Evolutionary conservation across 352 stramenopile genomes (phyloP).

Genomic region (Lagenidium sp.): DNA sequence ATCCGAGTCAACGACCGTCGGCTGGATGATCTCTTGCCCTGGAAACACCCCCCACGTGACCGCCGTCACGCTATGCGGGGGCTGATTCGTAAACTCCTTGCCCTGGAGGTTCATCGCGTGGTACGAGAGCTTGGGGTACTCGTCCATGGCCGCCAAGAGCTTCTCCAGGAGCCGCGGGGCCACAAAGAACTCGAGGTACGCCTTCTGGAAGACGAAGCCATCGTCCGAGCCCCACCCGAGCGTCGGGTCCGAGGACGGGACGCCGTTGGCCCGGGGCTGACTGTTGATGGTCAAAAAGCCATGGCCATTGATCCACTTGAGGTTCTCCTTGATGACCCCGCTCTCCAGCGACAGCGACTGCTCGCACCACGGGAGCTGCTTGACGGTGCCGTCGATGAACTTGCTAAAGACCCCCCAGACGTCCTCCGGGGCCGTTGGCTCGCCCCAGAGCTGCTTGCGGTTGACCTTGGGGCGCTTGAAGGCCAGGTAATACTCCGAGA

Average conservation of each 20-base stretch:
- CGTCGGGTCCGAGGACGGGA: slow-evolving; percentile 73
- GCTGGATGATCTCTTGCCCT: slow-evolving; percentile 89
- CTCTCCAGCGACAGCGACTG: slow-evolving; percentile 92
- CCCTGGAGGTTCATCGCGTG: slow-evolving; percentile 62
- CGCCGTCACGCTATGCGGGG: slow-evolving; percentile 85
- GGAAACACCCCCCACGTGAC: slow-evolving; percentile 98
- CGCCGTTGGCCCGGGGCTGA: slow-evolving; percentile 87
- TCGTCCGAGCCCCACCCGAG: slow-evolving; percentile 95
- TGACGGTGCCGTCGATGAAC: slow-evolving; percentile 69
- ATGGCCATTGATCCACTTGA: slow-evolving; percentile 80
- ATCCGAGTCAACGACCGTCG: slow-evolving; percentile 96
- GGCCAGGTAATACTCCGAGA: slow-evolving; percentile 92
- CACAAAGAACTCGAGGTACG: slow-evolving; percentile 98
- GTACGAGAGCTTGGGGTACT: slow-evolving; percentile 74
- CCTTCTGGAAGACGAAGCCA: slow-evolving; percentile 98
- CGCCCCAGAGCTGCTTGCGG: slow-evolving; percentile 71
- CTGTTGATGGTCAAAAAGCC: slow-evolving; percentile 97
- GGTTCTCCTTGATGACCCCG: slow-evolving; percentile 67
- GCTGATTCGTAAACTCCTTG: slow-evolving; percentile 68
- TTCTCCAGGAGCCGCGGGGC: slow-evolving; percentile 72
- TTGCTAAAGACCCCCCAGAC: slow-evolving; percentile 94
- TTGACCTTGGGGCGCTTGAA: slow-evolving; percentile 78
- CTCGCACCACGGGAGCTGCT: slow-evolving; percentile 96
- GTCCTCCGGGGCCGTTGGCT: slow-evolving; percentile 77
- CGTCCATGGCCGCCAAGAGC: slow-evolving; percentile 37